These are phyloP conservation scores for Botrytis tulipae DNA, from an alignment of 2,329 filamentous ascomycete genomes.

Conservation along the genomic window DNA sequence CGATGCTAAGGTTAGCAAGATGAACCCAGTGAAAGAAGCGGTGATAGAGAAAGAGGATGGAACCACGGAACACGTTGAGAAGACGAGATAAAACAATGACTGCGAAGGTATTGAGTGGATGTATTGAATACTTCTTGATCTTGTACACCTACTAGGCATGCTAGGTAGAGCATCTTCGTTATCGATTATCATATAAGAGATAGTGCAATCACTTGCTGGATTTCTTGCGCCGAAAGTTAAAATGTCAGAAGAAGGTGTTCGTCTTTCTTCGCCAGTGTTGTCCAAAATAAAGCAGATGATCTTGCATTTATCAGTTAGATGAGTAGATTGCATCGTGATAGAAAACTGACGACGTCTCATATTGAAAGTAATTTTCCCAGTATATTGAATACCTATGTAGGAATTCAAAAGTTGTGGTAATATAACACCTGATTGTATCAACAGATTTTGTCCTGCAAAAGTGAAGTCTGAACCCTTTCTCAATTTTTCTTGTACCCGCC, in stretches of 20 bases:
- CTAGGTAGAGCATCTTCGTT: background rate
- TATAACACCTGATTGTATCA: background rate
- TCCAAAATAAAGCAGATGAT: background rate
- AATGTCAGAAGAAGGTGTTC: background rate
- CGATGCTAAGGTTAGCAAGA: slow-evolving; percentile 42
- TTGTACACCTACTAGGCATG: no score
- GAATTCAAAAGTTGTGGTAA: no score
- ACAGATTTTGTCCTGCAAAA: background rate
- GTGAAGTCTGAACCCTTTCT: background rate
- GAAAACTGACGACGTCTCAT: background rate
- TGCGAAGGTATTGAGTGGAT: background rate
- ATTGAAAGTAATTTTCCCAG: no score
- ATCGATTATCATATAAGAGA: background rate
- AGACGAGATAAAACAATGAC: background rate
- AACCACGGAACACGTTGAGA: slow-evolving; percentile 18
- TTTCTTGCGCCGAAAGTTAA: background rate
- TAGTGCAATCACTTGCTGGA: background rate
- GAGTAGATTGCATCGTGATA: background rate
- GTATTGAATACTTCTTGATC: background rate
- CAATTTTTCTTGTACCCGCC: background rate
- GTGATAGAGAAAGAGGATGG: slow-evolving; percentile 23
- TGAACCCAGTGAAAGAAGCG: slow-evolving; percentile 20
- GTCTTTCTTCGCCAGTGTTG: background rate
- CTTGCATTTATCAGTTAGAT: background rate
- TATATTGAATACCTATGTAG: background rate